phyloP scores from a whole-genome alignment of 192 early-diverging fungal genomes.

The Umbelopsis sp. region DNA sequence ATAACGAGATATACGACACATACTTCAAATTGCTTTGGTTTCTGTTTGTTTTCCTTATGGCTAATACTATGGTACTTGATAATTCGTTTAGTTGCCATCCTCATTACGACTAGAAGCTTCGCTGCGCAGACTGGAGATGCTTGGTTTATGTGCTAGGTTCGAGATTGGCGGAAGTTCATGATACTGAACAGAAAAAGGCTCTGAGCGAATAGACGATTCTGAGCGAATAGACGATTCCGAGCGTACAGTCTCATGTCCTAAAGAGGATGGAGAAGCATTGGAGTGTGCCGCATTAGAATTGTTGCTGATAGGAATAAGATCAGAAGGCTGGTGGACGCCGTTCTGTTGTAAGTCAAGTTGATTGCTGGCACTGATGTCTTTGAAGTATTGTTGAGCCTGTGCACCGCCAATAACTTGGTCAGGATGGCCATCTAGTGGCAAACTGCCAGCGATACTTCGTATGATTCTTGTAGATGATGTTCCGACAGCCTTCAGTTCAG shows the following conservation, averaged over 20 bases:
- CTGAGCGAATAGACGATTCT: neutral
- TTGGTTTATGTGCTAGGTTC: neutral
- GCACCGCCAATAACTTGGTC: slow-evolving; percentile 16
- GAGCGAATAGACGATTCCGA: slow-evolving; percentile 4
- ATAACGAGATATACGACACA: neutral
- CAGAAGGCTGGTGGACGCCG: neutral
- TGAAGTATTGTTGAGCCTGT: slow-evolving; percentile 29
- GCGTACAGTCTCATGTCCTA: neutral
- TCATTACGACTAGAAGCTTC: neutral
- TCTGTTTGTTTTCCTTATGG: neutral
- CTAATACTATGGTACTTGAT: no score
- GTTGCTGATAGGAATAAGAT: neutral
- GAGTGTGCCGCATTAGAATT: neutral
- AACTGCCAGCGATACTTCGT: slow-evolving; percentile 26
- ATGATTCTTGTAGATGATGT: neutral
- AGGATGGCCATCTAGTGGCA: slow-evolving; percentile 24
- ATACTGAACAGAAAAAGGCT: neutral
- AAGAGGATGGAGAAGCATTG: neutral
- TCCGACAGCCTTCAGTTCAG: neutral
- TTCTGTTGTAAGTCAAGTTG: neutral
- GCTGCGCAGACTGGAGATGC: neutral
- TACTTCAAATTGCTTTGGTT: neutral
- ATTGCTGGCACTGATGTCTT: slow-evolving; percentile 14
- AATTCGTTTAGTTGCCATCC: neutral
- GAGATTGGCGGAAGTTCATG: neutral